Evolutionary conservation across 192 early-diverging fungal species (phyloP).

Genomic region (Rhizophagus clarus): DNA sequence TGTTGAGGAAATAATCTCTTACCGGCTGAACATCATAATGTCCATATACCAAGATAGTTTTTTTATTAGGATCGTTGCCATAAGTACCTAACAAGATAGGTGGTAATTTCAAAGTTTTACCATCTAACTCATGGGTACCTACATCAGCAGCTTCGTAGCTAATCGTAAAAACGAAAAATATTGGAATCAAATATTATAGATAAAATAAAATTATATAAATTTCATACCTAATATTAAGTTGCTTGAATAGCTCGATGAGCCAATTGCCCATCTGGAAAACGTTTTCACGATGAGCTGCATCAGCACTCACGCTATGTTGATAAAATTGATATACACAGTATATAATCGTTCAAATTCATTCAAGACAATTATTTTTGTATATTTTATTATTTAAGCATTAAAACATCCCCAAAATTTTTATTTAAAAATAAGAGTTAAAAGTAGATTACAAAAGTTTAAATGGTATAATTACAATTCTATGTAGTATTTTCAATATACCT

Average conservation of each 20-base stretch:
- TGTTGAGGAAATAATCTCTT: constrained; percentile 28
- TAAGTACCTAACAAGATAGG: constrained; percentile 91
- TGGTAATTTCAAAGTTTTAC: constrained; percentile 77
- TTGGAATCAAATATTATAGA: not conserved
- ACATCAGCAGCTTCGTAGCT: constrained; percentile 64
- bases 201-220: constrained; percentile 26
- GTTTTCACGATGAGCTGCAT: constrained; percentile 71
- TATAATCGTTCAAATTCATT: no score
- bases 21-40: constrained; percentile 99
- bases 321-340: no score
- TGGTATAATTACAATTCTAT: not conserved
- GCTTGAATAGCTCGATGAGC: constrained; percentile 73
- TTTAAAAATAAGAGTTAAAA: not conserved
- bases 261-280: constrained; percentile 92
- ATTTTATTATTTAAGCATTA: no score
- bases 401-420: no score
- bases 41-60: constrained; percentile 95
- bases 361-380: no score
- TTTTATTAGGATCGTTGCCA: constrained; percentile 89
- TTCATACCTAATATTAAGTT: constrained; percentile 63
- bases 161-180: not conserved
- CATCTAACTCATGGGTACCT: constrained; percentile 87
- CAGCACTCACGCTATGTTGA: constrained; percentile 80
- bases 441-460: not conserved
- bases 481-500: constrained; percentile 49